phyloP scores from a whole-genome alignment of 345 rosid species.

The Salix exigua region DNA sequence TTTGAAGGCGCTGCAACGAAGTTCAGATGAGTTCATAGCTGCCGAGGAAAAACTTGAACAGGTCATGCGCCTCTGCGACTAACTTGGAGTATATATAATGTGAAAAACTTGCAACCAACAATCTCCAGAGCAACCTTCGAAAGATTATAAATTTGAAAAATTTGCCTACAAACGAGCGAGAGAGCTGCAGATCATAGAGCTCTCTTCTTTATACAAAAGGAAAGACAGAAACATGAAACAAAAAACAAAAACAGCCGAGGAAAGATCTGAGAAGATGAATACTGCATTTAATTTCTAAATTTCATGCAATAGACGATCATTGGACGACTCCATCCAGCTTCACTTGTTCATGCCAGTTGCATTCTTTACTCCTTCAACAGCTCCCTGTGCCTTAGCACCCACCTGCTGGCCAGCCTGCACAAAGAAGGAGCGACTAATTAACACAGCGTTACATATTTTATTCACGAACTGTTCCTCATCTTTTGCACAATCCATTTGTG shows the following conservation, averaged over 20 bases:
- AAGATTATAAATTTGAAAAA: background rate
- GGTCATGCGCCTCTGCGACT: no score
- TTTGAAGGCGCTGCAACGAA: no score
- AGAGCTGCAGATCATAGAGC: slow-evolving; percentile 1
- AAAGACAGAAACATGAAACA: background rate
- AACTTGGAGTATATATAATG: background rate
- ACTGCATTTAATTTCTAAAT: background rate
- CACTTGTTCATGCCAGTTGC: slow-evolving; percentile 36
- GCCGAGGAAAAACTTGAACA: no score
- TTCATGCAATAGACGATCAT: background rate
- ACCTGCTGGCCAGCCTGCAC: slow-evolving; percentile 59
- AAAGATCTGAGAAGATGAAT: background rate
- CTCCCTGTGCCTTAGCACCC: slow-evolving; percentile 54
- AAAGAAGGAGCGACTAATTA: background rate
- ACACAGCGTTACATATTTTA: no score
- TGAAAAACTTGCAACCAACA: background rate
- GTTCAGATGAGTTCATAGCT: no score
- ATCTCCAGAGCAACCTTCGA: background rate
- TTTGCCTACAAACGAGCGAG: background rate
- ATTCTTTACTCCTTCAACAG: slow-evolving; percentile 58
- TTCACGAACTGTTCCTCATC: no score
- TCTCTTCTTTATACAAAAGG: slow-evolving; percentile 11
- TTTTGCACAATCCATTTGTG: no score
- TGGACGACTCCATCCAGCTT: background rate
- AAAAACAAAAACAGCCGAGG: background rate